These are phyloP conservation scores for Dryas drummondii DNA, from an alignment of 306 rosid species.

Conservation along the genomic window DNA sequence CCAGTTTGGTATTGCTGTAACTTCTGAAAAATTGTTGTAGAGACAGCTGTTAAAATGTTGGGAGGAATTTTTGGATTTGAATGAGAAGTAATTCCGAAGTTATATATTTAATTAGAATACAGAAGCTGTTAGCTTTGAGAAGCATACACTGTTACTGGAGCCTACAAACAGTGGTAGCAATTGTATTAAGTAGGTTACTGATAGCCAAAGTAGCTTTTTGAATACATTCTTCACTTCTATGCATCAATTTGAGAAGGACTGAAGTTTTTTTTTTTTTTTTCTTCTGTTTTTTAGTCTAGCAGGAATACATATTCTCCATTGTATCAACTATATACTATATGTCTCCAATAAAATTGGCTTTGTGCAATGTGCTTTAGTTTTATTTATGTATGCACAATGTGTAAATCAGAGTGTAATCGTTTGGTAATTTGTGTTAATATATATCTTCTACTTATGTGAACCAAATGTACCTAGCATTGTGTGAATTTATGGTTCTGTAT, in stretches of 20 bases:
- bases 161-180: conserved; percentile 5
- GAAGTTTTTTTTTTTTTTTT: background rate
- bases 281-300: background rate
- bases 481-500: conserved; percentile 4
- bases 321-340: background rate
- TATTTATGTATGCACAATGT: conserved; percentile 5
- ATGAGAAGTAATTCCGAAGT: background rate
- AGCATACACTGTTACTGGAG: background rate
- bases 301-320: background rate
- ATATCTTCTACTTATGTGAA: background rate
- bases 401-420: background rate
- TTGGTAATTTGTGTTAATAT: background rate
- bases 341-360: background rate
- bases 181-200: background rate
- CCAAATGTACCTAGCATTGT: conserved; percentile 1
- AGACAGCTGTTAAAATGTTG: background rate
- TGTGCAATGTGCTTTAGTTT: background rate
- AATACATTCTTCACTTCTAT: conserved; percentile 3
- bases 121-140: conserved; percentile 4
- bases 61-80: background rate
- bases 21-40: background rate
- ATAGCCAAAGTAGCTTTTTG: background rate
- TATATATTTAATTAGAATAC: background rate
- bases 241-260: conserved; percentile 3
- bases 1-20: background rate